Conservation (phyloP, 1,284 basidiomycete genomes). For the Apiotrichum siamense region DNA sequence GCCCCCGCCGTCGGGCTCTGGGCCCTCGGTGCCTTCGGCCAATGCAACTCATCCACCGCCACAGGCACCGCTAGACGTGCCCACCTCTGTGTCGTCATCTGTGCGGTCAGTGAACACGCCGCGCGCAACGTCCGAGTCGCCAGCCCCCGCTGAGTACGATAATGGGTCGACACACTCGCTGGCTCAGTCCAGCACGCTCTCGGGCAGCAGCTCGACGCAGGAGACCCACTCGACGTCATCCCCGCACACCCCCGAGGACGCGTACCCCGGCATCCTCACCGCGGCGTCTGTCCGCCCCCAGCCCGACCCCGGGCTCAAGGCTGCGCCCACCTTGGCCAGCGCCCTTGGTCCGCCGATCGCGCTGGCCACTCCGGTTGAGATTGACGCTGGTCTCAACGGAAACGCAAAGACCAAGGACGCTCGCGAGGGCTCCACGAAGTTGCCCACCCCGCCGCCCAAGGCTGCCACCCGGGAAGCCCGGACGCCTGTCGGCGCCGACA, state of each 20-base stretch:
- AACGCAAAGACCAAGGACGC: not conserved
- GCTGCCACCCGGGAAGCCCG: not conserved
- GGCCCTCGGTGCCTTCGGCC: not conserved
- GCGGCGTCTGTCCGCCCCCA: not conserved
- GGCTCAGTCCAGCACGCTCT: constrained; percentile 42
- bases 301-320: not conserved
- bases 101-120: not conserved
- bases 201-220: constrained; percentile 36
- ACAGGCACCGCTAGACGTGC: not conserved
- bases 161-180: constrained; percentile 20
- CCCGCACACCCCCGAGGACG: constrained; percentile 36
- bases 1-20: not conserved
- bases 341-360: constrained; percentile 5
- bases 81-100: not conserved
- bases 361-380: constrained; percentile 5
- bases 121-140: not conserved
- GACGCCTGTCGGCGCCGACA: not conserved
- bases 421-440: too few relatives aligned
- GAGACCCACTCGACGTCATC: constrained; percentile 41
- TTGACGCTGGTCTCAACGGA: too few relatives aligned
- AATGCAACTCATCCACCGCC: too few relatives aligned
- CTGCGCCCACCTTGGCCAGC: too few relatives aligned
- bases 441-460: too few relatives aligned
- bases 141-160: not conserved
- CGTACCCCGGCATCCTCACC: constrained; percentile 10